phyloP scores from a whole-genome alignment of 257 asterid species.

The Thymus mandschuricus region DNA sequence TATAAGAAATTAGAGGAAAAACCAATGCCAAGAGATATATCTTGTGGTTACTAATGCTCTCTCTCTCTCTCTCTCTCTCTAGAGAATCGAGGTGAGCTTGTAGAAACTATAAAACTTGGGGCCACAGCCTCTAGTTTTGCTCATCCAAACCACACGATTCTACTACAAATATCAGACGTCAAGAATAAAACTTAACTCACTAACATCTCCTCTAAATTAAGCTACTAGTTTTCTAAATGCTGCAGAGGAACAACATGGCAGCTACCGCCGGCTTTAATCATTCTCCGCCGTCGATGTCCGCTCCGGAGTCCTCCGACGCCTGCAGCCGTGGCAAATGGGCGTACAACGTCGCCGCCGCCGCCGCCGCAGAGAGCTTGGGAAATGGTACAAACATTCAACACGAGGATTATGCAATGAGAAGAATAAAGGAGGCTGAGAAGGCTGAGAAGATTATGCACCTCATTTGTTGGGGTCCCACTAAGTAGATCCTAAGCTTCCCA shows the following conservation, averaged over 20 bases:
- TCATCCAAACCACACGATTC: constrained; percentile 28
- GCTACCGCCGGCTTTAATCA: constrained; percentile 14
- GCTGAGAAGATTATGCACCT: constrained; percentile 60
- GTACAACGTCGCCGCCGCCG: constrained; percentile 29
- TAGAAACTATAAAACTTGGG: constrained; percentile 25
- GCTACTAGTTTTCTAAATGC: neutral
- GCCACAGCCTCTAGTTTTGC: constrained; percentile 38
- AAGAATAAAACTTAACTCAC: neutral
- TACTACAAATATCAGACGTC: constrained; percentile 14
- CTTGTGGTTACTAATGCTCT: constrained; percentile 34
- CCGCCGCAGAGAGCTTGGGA: constrained; percentile 26
- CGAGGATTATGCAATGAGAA: constrained; percentile 28
- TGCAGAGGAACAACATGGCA: constrained; percentile 14
- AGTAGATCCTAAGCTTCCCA: no score
- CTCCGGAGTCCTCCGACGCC: constrained; percentile 21
- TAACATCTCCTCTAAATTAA: neutral
- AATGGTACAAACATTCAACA: constrained; percentile 18
- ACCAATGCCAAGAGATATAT: constrained; percentile 5
- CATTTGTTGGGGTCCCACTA: constrained; percentile 52
- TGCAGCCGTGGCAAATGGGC: constrained; percentile 36
- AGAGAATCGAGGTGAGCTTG: constrained; percentile 4
- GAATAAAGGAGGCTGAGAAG: constrained; percentile 52
- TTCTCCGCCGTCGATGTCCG: constrained; percentile 31
- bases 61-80: neutral
- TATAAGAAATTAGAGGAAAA: neutral